Evolutionary conservation across 2,329 filamentous ascomycete genomes (phyloP), one percentile per base, ranked within the genome.

Genomic region (Aureobasidium sp.): DNA sequence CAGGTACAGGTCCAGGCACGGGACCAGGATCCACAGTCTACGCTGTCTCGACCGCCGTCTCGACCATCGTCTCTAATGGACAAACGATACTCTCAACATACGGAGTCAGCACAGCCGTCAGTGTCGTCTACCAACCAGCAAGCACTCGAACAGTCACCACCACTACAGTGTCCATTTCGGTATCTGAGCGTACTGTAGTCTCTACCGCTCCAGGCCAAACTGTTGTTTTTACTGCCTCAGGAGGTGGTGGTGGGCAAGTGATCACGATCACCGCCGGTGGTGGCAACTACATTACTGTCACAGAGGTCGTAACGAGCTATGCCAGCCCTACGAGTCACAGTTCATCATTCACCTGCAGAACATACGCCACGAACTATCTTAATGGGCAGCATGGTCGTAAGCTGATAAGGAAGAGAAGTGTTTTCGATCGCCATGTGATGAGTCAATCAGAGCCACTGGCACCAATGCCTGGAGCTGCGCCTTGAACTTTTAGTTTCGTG

Each of bases 321-420:
- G 51, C 63, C 3, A 56, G 31, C 6, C 64, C 64, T 6, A 63
- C 58, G 27, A 68, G 61, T 44, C 52, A 37, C 15, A 65, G 53
- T 29, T 66, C 64, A 15, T 64, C 49, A 5, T 70, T 67, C 41
- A 67, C 68, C 5, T 71, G 69, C 53, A 60, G 69, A 27, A 70
- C 67, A 14, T 68, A 67, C 31, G 61, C 66, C 25, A 71, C 70
- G 6, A 70, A 70, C 39, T 71, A 71, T 57, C 63, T 70, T 45
- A 69, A 69, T 29, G 66, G 66, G 0, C 34, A 53, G 51, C 64
- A 66, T 25, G 62, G 64, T 57, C 42, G 62, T 14, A 64, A 58
- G 51, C 48, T 44, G 36, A 11, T 25, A 6, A 42, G 3, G 52
- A 67, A 63, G 62, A 63, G 65, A 51, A 68, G 66, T 63, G 64